Base-by-base conservation (phyloP, 2,329 filamentous ascomycete genomes). In the Stromatinia cepivora region DNA sequence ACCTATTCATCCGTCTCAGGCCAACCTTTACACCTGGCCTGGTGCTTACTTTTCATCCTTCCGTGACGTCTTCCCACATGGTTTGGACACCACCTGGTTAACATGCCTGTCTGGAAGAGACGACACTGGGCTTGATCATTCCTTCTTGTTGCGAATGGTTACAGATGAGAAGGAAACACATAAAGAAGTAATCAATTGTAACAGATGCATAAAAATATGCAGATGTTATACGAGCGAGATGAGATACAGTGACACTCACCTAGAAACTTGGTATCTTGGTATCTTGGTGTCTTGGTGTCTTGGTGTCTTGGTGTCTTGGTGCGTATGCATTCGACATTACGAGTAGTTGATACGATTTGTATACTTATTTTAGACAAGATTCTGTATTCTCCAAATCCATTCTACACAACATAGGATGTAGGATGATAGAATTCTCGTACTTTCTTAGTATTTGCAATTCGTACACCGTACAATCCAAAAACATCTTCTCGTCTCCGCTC, bases 41-140 rank as follows among this genome's bases (percentile, higher is more conserved):
- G 7, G 31, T 39, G 4, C 13, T 50, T 62, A 57, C 11, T 62
- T 17, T 48, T 15, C 28, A 52, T 50, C 45, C 31, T 39, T 63
- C 7, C 28, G 45, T 63, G 59, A 63, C 45, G 59, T 63, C 59
- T 63, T 63, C 45, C 9, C 22, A 13, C 59, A 63, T 63, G 45
- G 13, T 48, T 61, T 34, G 17, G 10, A 31, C 20, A 17, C 56
- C 7, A 28, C 15, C 36, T 25, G 10, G n/a, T 20, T 22, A 8
- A 25, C 17, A 59, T 22, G 28, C n/a, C 28, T 61, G 17, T 48
- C 34, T 17, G 1, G 25, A 15, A 36, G 22, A 39, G 31, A 36
- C 8, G 22, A 63, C 13, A 13, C n/a, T 6, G 57, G n/a, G 9
- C 4, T 36, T 50, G n/a, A 48, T 48, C 25, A 25, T 42, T 28